Evolutionary conservation across 1,139 yeast species (phyloP).

Genomic region (Sugiyamaella grinbergsii): DNA sequence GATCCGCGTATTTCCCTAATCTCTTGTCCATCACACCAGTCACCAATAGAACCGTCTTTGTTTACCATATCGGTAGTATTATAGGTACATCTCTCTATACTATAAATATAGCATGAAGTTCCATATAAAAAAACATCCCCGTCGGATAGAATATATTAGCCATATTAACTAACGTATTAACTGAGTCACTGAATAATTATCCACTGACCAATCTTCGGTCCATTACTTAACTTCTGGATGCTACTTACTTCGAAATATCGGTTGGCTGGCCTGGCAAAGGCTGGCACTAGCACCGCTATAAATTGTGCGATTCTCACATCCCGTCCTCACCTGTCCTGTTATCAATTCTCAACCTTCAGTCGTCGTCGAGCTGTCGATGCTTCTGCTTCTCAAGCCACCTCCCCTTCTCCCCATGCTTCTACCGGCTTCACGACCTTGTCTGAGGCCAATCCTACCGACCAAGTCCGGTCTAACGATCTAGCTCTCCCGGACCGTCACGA

Average conservation of each 20-base stretch:
- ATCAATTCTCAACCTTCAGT: not conserved
- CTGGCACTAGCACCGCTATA: not conserved
- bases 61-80: too few species aligned
- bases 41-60: too few species aligned
- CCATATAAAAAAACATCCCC: too few species aligned
- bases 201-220: too few species aligned
- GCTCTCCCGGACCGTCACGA: conserved; percentile 27
- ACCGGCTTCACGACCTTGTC: conserved; percentile 2
- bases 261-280: not conserved
- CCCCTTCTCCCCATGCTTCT: not conserved
- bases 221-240: too few species aligned
- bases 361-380: not conserved
- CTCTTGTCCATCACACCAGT: too few species aligned
- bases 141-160: too few species aligned
- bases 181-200: too few species aligned
- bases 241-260: not conserved
- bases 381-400: not conserved
- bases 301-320: not conserved
- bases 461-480: conserved; percentile 18
- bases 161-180: too few species aligned
- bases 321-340: not conserved
- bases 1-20: too few species aligned
- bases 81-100: too few species aligned
- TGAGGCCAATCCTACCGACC: conserved; percentile 1
- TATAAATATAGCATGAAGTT: too few species aligned